A percentile compares a stretch with the other conserved stretches of the same genome.
Conservation (phyloP, 495 filamentous ascomycete species). For the Trichoderma gamsii region DNA sequence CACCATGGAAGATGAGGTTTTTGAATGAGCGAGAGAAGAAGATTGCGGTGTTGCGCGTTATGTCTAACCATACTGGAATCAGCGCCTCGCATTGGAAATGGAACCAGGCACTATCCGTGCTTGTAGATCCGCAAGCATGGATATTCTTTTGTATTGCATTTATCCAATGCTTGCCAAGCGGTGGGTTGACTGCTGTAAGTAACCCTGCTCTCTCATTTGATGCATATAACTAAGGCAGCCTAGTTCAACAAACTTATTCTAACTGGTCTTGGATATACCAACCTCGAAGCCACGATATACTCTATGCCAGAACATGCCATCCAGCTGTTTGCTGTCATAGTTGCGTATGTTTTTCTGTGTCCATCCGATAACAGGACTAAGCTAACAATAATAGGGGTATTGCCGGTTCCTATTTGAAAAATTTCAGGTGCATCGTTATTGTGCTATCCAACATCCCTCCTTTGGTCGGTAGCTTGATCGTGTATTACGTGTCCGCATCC, state of each 20-base stretch:
- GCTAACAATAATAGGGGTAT: neutral
- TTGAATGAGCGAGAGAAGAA: neutral
- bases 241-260: constrained; percentile 22
- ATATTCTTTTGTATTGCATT: neutral
- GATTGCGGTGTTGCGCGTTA: neutral
- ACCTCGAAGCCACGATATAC: constrained; percentile 16
- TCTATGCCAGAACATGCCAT: constrained; percentile 20
- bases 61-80: neutral
- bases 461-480: constrained; percentile 1
- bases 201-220: too few relatives aligned
- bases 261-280: constrained; percentile 20
- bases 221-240: neutral
- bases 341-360: neutral
- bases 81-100: neutral
- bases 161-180: neutral
- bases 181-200: neutral
- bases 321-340: constrained; percentile 5
- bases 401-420: neutral
- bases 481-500: neutral
- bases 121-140: neutral
- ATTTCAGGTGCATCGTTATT: neutral
- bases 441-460: neutral
- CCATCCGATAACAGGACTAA: neutral
- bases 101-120: neutral
- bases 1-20: neutral